A percentile compares a stretch with the other conserved stretches of the same genome.
Conservation (phyloP, 768 basidiomycete genomes). For the Filobasidium floriforme region DNA sequence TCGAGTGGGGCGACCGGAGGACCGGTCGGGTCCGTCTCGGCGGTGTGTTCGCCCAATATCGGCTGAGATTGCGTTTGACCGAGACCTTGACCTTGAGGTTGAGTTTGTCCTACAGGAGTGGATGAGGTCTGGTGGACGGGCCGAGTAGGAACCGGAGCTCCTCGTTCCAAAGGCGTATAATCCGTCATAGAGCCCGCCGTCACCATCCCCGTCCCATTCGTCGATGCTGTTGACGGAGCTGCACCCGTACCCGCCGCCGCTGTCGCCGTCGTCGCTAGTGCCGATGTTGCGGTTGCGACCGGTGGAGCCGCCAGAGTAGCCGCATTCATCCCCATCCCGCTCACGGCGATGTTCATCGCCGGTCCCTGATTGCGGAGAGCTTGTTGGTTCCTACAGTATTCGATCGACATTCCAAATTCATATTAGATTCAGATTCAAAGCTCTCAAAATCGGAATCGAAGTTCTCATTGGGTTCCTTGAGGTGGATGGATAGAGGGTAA, state of each 20-base stretch:
- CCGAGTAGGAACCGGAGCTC: background rate
- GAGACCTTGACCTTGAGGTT: slow-evolving; percentile 22
- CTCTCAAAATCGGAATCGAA: too few relatives aligned
- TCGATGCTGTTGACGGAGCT: background rate
- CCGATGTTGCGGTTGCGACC: too few relatives aligned
- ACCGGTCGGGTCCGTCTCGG: slow-evolving; percentile 25
- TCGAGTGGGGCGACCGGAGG: background rate
- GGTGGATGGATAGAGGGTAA: too few relatives aligned
- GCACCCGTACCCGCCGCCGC: background rate
- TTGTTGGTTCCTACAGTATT: too few relatives aligned
- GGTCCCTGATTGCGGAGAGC: background rate
- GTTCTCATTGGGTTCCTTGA: too few relatives aligned
- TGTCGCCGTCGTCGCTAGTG: too few relatives aligned
- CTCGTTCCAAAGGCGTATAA: slow-evolving; percentile 10
- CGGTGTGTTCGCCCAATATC: slow-evolving; percentile 25
- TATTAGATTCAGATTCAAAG: too few relatives aligned
- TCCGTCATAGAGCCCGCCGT: slow-evolving; percentile 4
- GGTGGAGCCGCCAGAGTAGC: slow-evolving; percentile 9
- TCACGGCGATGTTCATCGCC: slow-evolving; percentile 18
- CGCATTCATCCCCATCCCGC: slow-evolving; percentile 21
- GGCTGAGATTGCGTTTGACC: slow-evolving; percentile 32
- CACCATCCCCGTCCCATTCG: background rate
- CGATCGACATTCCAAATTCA: too few relatives aligned
- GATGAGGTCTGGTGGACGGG: background rate
- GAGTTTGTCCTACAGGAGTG: slow-evolving; percentile 28